These are phyloP conservation scores for Arabis alpina DNA, from an alignment of 345 rosid species.

Conservation along the genomic window DNA sequence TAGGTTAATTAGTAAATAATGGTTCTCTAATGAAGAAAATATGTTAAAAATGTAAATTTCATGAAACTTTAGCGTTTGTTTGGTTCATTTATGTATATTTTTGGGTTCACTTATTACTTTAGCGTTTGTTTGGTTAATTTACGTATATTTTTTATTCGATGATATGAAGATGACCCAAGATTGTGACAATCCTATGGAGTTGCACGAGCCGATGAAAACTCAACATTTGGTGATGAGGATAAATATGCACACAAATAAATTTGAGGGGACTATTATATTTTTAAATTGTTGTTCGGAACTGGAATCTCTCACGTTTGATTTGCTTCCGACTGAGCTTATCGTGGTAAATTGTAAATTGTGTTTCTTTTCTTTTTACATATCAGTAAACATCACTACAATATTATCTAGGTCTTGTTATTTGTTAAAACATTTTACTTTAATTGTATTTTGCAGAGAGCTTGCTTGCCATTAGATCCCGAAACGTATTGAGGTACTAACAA, in stretches of 20 bases:
- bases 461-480: too few species aligned
- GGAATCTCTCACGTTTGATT: conserved; percentile 47
- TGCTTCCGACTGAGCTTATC: conserved; percentile 29
- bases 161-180: conserved; percentile 37
- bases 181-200: conserved; percentile 39
- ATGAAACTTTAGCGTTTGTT: too few species aligned
- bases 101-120: too few species aligned
- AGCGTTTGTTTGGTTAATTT: not conserved
- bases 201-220: conserved; percentile 36
- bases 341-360: conserved; percentile 48
- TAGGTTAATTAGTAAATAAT: too few species aligned
- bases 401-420: not conserved
- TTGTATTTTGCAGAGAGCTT: too few species aligned
- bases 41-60: too few species aligned
- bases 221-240: conserved; percentile 50
- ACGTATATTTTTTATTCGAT: not conserved
- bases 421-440: too few species aligned
- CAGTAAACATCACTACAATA: not conserved
- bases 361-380: too few species aligned
- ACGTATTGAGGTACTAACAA: too few species aligned
- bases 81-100: not conserved
- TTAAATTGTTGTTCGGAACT: conserved; percentile 43
- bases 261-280: conserved; percentile 52
- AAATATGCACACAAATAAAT: conserved; percentile 42
- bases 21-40: not conserved